phyloP scores from a whole-genome alignment of 345 rosid genomes.

The Crucihimalaya himalaica region DNA sequence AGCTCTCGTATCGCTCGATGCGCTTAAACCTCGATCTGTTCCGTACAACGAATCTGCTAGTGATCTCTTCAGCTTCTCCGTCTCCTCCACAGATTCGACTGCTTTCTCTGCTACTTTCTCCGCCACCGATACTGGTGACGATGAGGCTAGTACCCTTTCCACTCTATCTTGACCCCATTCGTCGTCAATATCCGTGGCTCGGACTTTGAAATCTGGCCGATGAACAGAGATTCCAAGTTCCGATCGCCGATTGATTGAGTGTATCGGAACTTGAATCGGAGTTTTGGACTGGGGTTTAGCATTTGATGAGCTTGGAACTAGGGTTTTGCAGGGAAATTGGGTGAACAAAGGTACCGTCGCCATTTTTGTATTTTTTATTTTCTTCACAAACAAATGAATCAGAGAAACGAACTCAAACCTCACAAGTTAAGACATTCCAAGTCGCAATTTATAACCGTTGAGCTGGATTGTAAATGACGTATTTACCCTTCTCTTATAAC shows the following conservation, averaged over 20 bases:
- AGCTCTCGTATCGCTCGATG: slow-evolving; percentile 80
- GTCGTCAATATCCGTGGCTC: slow-evolving; percentile 37
- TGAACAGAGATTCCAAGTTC: slow-evolving; percentile 21
- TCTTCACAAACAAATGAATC: not conserved
- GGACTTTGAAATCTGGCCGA: slow-evolving; percentile 37
- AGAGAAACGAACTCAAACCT: not conserved
- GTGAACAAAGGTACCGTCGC: slow-evolving; percentile 51
- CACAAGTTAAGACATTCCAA: not conserved
- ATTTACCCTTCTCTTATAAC: not conserved
- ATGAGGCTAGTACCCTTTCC: slow-evolving; percentile 9
- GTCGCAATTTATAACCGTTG: slow-evolving; percentile 11
- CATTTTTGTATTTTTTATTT: slow-evolving; percentile 46
- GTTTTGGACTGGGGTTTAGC: slow-evolving; percentile 25
- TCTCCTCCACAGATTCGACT: slow-evolving; percentile 50
- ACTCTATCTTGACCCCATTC: slow-evolving; percentile 44
- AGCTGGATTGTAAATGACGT: not conserved
- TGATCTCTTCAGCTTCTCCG: slow-evolving; percentile 57
- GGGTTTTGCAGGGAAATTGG: slow-evolving; percentile 51
- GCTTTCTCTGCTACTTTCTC: slow-evolving; percentile 43
- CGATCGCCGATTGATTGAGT: slow-evolving; percentile 19
- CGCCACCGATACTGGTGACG: slow-evolving; percentile 44
- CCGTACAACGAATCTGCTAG: slow-evolving; percentile 71
- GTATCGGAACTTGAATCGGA: slow-evolving; percentile 21
- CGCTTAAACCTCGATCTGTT: slow-evolving; percentile 71
- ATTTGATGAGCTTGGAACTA: slow-evolving; percentile 15